These are phyloP conservation scores for Chalciporus piperatus DNA, from an alignment of 768 basidiomycete species.

Conservation along the genomic window DNA sequence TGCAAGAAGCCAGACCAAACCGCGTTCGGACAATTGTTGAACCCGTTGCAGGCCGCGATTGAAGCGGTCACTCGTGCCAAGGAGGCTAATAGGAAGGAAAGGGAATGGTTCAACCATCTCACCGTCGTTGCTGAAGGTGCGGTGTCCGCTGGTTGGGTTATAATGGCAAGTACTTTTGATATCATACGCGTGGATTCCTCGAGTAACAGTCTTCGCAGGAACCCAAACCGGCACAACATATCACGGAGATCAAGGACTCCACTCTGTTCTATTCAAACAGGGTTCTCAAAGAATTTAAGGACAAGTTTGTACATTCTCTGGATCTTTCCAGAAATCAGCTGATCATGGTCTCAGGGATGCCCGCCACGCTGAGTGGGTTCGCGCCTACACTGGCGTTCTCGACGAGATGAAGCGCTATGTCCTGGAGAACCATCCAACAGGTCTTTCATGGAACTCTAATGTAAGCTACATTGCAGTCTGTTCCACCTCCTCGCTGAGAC, in stretches of 20 bases:
- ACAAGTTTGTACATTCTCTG: slow-evolving; percentile 59
- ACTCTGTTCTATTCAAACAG: slow-evolving; percentile 86
- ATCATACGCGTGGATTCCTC: neutral
- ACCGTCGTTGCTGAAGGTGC: slow-evolving; percentile 80
- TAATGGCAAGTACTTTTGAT: slow-evolving; percentile 52
- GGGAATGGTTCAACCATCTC: slow-evolving; percentile 82
- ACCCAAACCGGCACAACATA: slow-evolving; percentile 75
- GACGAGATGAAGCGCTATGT: slow-evolving; percentile 83
- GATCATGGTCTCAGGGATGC: slow-evolving; percentile 57
- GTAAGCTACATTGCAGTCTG: slow-evolving; percentile 36
- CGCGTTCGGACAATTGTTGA: slow-evolving; percentile 54
- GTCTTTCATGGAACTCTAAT: slow-evolving; percentile 84
- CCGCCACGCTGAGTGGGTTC: slow-evolving; percentile 88
- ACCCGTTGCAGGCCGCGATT: slow-evolving; percentile 68
- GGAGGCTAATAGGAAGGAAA: slow-evolving; percentile 74
- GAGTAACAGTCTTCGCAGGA: slow-evolving; percentile 35
- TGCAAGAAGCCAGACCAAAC: slow-evolving; percentile 80
- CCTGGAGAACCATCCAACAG: slow-evolving; percentile 81
- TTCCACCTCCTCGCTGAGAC: neutral
- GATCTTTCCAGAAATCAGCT: slow-evolving; percentile 1
- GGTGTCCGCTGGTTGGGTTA: slow-evolving; percentile 84
- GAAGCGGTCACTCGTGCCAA: slow-evolving; percentile 77
- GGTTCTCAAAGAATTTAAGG: slow-evolving; percentile 90
- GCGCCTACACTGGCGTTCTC: slow-evolving; percentile 62
- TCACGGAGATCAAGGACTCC: slow-evolving; percentile 84